These are phyloP conservation scores for Podospora comata DNA, from an alignment of 495 filamentous ascomycete species.

Conservation along the genomic window DNA sequence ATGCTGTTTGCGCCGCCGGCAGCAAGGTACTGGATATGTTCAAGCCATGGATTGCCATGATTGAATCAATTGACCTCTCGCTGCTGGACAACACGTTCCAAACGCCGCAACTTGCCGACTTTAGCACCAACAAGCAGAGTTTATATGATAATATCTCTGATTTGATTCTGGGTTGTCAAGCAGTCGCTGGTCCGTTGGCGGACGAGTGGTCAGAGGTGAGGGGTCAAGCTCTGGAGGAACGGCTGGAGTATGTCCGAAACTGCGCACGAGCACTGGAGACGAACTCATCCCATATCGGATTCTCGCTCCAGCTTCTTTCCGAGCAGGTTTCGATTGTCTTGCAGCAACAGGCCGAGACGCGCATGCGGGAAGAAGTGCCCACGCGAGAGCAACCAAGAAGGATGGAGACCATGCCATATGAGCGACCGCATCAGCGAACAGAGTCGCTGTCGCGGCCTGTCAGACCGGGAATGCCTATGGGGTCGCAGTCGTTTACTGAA, in stretches of 20 bases:
- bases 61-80: slow-evolving; percentile 85
- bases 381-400: slow-evolving; percentile 42
- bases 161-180: slow-evolving; percentile 79
- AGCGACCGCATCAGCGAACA: slow-evolving; percentile 46
- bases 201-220: slow-evolving; percentile 93
- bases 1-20: slow-evolving; percentile 69
- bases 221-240: slow-evolving; percentile 88
- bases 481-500: slow-evolving; percentile 65
- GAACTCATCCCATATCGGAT: slow-evolving; percentile 80
- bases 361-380: slow-evolving; percentile 39
- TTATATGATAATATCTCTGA: slow-evolving; percentile 91
- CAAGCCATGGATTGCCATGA: slow-evolving; percentile 77
- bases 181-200: slow-evolving; percentile 78
- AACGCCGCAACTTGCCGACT: slow-evolving; percentile 83
- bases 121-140: slow-evolving; percentile 83
- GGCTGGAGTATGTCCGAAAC: slow-evolving; percentile 70
- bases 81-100: slow-evolving; percentile 69
- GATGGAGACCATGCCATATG: slow-evolving; percentile 45
- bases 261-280: slow-evolving; percentile 78
- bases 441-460: slow-evolving; percentile 39
- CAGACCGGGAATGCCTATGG: slow-evolving; percentile 40
- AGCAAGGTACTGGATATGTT: slow-evolving; percentile 79
- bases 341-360: slow-evolving; percentile 41
- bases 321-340: slow-evolving; percentile 62
- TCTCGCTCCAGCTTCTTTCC: slow-evolving; percentile 79